Evolutionary conservation across 306 rosid genomes (phyloP).

Genomic region (Cucurbita moschata): DNA sequence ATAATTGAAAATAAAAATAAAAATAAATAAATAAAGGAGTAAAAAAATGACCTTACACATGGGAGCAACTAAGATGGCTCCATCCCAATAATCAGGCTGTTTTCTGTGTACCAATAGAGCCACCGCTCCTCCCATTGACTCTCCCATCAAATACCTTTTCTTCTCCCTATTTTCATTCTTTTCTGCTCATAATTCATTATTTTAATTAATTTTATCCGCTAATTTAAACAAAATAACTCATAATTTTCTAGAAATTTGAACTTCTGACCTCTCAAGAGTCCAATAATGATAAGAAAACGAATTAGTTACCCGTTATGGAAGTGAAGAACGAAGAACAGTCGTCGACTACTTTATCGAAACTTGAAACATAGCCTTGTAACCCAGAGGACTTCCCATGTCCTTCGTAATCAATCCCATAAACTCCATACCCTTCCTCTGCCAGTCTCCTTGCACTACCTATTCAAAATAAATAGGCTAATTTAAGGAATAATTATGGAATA

Average conservation of each 20-base stretch:
- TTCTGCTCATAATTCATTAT: slow-evolving; percentile 17
- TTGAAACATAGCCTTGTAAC: slow-evolving; percentile 30
- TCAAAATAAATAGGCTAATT: too few relatives aligned
- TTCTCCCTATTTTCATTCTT: slow-evolving; percentile 38
- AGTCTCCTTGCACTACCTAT: slow-evolving; percentile 60
- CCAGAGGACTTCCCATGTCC: slow-evolving; percentile 96
- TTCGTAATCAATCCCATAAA: slow-evolving; percentile 77
- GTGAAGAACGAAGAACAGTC: slow-evolving; percentile 46
- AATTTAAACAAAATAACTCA: too few relatives aligned
- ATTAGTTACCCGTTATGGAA: slow-evolving; percentile 31
- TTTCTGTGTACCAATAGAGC: slow-evolving; percentile 52
- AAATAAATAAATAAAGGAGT: neutral
- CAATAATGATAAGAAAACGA: too few relatives aligned
- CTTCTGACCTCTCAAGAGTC: too few relatives aligned
- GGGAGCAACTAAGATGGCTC: slow-evolving; percentile 80
- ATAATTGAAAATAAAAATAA: too few relatives aligned
- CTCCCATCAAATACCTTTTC: slow-evolving; percentile 65
- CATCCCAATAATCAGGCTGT: slow-evolving; percentile 70
- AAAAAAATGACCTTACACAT: slow-evolving; percentile 67
- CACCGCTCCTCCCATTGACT: slow-evolving; percentile 96
- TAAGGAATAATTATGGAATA: too few relatives aligned
- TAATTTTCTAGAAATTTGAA: too few relatives aligned
- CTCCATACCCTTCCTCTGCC: slow-evolving; percentile 52
- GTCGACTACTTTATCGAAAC: slow-evolving; percentile 32
- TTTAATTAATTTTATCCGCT: too few relatives aligned